These are phyloP conservation scores for Grosmannia clavigera DNA, from an alignment of 2,329 filamentous ascomycete species.

Conservation along the genomic window DNA sequence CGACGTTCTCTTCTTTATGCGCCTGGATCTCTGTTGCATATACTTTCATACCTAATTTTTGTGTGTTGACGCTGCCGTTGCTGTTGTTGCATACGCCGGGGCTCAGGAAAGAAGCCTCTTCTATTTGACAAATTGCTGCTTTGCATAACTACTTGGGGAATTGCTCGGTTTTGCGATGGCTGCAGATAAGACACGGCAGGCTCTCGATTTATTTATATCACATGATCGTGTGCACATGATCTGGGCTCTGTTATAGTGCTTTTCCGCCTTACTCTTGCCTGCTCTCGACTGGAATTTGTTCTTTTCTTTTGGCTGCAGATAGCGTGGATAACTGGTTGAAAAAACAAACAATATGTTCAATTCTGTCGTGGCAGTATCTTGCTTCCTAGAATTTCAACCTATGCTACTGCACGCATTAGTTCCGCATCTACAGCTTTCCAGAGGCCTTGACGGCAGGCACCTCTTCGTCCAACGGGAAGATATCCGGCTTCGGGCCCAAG, in stretches of 20 bases:
- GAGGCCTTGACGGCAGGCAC: constrained; percentile 41
- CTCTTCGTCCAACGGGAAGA: constrained; percentile 67
- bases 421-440: neutral
- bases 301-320: neutral
- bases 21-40: constrained; percentile 4
- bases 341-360: neutral
- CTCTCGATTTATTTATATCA: neutral
- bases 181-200: neutral
- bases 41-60: neutral
- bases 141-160: neutral
- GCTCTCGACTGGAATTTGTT: neutral
- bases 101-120: neutral
- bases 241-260: neutral
- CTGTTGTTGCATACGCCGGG: constrained; percentile 8
- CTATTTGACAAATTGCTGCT: neutral
- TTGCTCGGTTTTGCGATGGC: neutral
- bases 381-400: no score
- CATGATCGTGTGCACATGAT: neutral
- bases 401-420: no score
- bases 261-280: neutral
- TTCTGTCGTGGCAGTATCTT: neutral
- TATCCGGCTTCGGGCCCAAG: constrained; percentile 70
- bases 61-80: neutral
- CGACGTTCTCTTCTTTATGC: neutral
- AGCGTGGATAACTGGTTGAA: neutral